Conservation (phyloP, 2,329 filamentous ascomycete species). For the Fusarium sp. region DNA sequence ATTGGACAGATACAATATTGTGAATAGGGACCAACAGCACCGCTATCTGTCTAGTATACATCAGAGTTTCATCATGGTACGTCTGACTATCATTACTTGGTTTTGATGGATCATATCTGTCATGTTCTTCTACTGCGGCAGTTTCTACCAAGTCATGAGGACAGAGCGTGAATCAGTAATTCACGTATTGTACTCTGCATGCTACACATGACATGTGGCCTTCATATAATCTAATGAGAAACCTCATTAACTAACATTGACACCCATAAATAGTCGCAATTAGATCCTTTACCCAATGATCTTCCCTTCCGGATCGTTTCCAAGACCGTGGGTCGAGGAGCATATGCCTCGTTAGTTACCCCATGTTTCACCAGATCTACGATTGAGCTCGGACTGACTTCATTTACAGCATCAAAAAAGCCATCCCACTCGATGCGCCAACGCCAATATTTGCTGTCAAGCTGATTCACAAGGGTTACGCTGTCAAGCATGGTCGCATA, state of each 20-base stretch:
- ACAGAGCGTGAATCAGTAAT: slow-evolving; percentile 14
- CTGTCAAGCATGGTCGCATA: slow-evolving; percentile 87
- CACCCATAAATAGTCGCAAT: slow-evolving; percentile 78
- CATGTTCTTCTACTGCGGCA: slow-evolving; percentile 4
- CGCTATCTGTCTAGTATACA: slow-evolving; percentile 7
- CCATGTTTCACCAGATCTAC: slow-evolving; percentile 12
- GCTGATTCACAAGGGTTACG: slow-evolving; percentile 98
- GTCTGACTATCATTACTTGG: slow-evolving; percentile 9
- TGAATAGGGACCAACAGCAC: slow-evolving; percentile 20
- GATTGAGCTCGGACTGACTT: slow-evolving; percentile 18
- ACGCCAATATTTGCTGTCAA: slow-evolving; percentile 94
- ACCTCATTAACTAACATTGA: background rate
- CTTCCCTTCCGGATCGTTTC: slow-evolving; percentile 95
- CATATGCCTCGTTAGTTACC: slow-evolving; percentile 87
- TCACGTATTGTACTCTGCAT: background rate
- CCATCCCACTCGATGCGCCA: slow-evolving; percentile 75
- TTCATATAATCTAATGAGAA: background rate
- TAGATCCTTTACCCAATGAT: slow-evolving; percentile 84
- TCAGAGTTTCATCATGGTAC: slow-evolving; percentile 35
- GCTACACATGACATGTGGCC: background rate
- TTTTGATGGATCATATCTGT: background rate
- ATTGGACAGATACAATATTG: slow-evolving; percentile 15
- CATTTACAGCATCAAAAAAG: slow-evolving; percentile 84
- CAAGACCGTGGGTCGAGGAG: slow-evolving; percentile 94
- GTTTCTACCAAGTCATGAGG: slow-evolving; percentile 5